Base-by-base conservation (phyloP, 139 green algal species). In the Coelastrella sp. region DNA sequence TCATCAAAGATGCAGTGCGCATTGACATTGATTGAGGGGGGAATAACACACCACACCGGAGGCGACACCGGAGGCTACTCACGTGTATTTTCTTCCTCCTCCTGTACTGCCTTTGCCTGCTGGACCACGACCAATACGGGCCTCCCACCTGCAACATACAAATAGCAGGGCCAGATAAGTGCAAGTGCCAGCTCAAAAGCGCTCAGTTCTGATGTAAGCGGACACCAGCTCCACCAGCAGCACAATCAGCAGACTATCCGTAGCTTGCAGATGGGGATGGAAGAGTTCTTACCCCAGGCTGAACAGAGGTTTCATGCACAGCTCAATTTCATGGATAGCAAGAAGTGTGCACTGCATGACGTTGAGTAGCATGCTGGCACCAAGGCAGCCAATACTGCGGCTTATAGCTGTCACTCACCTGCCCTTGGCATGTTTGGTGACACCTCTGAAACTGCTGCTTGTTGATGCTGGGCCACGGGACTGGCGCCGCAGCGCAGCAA, bases 401-500 rank as follows among this genome's bases (percentile, higher is more conserved):
- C 23, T 10, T 2, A 8, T 61, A 7, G 2, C 4, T 6, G 22
- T 60, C 3, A 3, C 77, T 32, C 75, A 83, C 73, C 79, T 86
- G 54, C 80, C 79, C 87, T 87, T 91, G 78, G 87, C 79, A 10
- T 86, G 87, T 17, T 58, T 68, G 4, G 87, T 92, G 82, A 90
- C 85, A 3, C 85, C 85, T 60, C 85, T 73, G 74, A 90, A 90
- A 22, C 56, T 83, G 82, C 81, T 85, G 89, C 73, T 84, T 73
- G 82, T 88, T 68, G 23, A 16, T 11, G 60, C 59, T 16, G 68
- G 81, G 56, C 81, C 71, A 19, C 93, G 92, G 54, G 56, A 84
- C 65, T 94, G 92, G 13, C 85, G 86, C 10, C 92, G 65, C 16
- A 94, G 86, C 7, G 80, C 66, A 11, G 86, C 75, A 57, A 94